phyloP scores from a whole-genome alignment of 306 rosid genomes.

The Purshia tridentata region DNA sequence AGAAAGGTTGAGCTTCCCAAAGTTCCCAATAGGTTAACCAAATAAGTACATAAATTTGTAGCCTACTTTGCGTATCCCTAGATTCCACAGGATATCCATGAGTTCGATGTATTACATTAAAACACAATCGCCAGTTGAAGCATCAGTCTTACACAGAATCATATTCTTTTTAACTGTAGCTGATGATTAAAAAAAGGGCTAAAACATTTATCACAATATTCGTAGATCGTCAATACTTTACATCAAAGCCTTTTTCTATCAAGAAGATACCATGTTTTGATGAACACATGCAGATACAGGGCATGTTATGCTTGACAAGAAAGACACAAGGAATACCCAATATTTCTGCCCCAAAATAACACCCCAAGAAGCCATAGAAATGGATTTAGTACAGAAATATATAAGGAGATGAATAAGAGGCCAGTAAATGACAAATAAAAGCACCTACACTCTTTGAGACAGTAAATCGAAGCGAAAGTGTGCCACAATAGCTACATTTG shows the following conservation, averaged over 20 bases:
- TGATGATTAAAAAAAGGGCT: not conserved
- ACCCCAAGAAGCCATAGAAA: not conserved
- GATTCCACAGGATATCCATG: not conserved
- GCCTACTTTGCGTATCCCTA: not conserved
- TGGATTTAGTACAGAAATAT: not conserved
- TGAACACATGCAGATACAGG: not conserved
- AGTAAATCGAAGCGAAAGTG: not conserved
- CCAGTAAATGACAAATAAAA: not conserved
- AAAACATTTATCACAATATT: not conserved
- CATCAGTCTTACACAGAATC: not conserved
- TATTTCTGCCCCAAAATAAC: not conserved
- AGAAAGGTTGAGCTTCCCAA: too few species aligned
- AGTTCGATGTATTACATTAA: not conserved
- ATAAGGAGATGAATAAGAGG: not conserved
- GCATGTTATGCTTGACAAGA: not conserved
- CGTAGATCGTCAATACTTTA: not conserved
- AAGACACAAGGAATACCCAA: not conserved
- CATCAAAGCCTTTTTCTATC: not conserved
- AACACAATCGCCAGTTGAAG: not conserved
- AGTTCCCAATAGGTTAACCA: not conserved
- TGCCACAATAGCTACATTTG: not conserved
- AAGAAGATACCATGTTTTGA: not conserved
- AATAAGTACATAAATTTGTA: not conserved
- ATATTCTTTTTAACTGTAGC: not conserved
- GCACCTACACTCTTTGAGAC: not conserved